Evolutionary conservation across 179 eudicot species (phyloP), one percentile per base, ranked within the genome.

Genomic region (Amaranthus tricolor): DNA sequence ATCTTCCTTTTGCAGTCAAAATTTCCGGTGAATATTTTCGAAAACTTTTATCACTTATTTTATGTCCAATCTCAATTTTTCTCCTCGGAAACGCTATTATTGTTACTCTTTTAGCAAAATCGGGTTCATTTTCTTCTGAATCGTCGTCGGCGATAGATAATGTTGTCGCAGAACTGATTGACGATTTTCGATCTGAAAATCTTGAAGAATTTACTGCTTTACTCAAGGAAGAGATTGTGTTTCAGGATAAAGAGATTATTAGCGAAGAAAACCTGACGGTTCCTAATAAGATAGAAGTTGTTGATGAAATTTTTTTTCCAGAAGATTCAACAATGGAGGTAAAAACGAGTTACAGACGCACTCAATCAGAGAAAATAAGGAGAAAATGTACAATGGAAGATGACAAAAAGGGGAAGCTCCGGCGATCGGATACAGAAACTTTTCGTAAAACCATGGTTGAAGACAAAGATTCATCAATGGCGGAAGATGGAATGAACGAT

Each of bases 1-100:
- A 84, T n/a, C 73, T 90, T 12, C 97, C 91, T 11, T 81, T 79
- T 62, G 90, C 82, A 53, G 76, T 90, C 70, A 86, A 70, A 83
- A 80, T 79, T 76, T 84, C 88, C 86, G 84, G 89, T 77, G 84
- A 85, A 65, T 88, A 81, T 66, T 78, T 79, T 74, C 84, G 82
- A 13, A 80, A 44, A 9, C 47, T 85, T 47, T 21, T 82, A 12
- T 66, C 82, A 13, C 15, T 89, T 24, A 47, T 88, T 48, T 48
- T 85, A 5, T 86, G 88, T 74, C 96, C 93, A 17, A 67, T 84
- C 72, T 87, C 88, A 57, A 82, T 92, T 50, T 92, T 92, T 76
- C 63, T 89, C 6, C 74, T 90, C 74, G 79, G 89, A 64, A 92
- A 92, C 77, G 85, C 84, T 12, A 92, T 92, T 59, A 88, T 92